Evolutionary conservation across 495 filamentous ascomycete genomes (phyloP).

Genomic region (Tuber aestivum): DNA sequence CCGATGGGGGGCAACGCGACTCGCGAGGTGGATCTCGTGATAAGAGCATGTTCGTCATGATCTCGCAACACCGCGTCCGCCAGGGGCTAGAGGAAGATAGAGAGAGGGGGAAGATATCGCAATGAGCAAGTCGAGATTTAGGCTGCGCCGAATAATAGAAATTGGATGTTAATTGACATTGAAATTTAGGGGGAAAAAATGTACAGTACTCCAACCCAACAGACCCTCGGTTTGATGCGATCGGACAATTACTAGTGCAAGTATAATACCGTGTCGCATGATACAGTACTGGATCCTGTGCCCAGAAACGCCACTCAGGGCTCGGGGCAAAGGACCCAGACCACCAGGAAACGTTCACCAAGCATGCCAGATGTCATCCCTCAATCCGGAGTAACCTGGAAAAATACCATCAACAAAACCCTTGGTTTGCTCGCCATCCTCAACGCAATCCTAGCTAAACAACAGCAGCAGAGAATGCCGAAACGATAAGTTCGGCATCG

Average conservation of each 20-base stretch:
- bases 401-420: neutral
- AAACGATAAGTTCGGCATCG: conserved; percentile 44
- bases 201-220: neutral
- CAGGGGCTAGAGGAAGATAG: neutral
- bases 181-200: neutral
- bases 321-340: neutral
- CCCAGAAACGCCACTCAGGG: neutral
- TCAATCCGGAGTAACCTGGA: neutral
- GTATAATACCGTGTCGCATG: too few species aligned
- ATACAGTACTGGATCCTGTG: too few species aligned
- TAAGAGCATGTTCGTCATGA: neutral
- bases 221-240: too few species aligned
- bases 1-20: neutral
- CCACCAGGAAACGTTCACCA: neutral
- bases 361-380: neutral
- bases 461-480: conserved; percentile 47
- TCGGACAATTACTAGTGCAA: too few species aligned
- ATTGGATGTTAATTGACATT: neutral
- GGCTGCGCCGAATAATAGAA: neutral
- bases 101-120: neutral
- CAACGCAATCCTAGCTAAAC: conserved; percentile 25
- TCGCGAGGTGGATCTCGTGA: neutral
- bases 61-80: neutral
- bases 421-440: neutral
- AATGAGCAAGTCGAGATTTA: neutral